Evolutionary conservation across 2,329 filamentous ascomycete genomes (phyloP), one percentile per base, ranked within the genome.

Genomic region (Rhynchosporium agropyri): DNA sequence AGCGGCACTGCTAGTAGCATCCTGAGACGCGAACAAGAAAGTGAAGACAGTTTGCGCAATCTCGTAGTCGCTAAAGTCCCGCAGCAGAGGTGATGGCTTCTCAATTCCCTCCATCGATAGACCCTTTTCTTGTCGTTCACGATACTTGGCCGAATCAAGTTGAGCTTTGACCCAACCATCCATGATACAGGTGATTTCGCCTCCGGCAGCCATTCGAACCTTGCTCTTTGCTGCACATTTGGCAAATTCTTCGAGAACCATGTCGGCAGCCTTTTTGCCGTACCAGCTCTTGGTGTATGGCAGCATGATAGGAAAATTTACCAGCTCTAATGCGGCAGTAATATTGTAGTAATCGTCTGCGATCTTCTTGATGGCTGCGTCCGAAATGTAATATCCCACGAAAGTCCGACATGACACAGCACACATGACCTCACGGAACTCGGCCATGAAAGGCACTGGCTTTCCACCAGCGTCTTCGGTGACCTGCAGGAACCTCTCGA

Each of bases 291-390:
- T 94, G 75, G 93, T 97, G 82, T 86, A 98, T 45, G 94, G 94
- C 46, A 98, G 79, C 75, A 98, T 97, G 78, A 98, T 90, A 64
- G 95, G 94, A 81, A 98, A 97, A 82, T 98, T 98, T 82, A 99
- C 95, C 53, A 98, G 85, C 78, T 99, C 95, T 70, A 98, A 85
- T 28, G 95, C 95, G 63, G 90, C 94, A 13, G 95, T 98, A 75
- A 98, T 96, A 68, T 94, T 85, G 79, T 96, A 98, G 80, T 97
- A 99, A 79, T 98, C 93, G 77, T 97, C 90, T 65, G 94, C 90
- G 68, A 98, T 95, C 81, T 91, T 93, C 84, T 96, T 94, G 73
- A 98, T 88, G 55, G 90, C 87, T 75, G 92, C 90, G 64, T 97
- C 90, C 51, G 89, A 88, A 77, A 97, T 94, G 80, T 98, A 98